phyloP scores from a whole-genome alignment of 208 protist species.

The Phytomonas francai region DNA sequence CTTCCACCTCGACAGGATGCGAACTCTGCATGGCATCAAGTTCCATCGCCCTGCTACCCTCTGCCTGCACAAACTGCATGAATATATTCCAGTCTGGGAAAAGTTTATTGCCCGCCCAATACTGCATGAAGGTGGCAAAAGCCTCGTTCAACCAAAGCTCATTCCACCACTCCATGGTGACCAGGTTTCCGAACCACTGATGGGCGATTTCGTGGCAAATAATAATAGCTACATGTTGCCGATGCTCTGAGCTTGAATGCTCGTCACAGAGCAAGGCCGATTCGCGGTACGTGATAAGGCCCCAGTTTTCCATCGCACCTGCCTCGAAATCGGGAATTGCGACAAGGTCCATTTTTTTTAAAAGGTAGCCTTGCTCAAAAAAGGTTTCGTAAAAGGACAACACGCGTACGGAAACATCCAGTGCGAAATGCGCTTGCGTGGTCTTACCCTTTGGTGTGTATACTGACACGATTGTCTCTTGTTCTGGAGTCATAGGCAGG shows the following conservation, averaged over 20 bases:
- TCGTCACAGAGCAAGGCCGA: slow-evolving; percentile 59
- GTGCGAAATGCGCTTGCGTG: slow-evolving; percentile 52
- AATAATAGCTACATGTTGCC: slow-evolving; percentile 62
- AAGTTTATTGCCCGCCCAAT: slow-evolving; percentile 56
- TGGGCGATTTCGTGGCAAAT: slow-evolving; percentile 94
- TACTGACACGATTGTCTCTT: slow-evolving; percentile 29
- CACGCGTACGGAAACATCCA: slow-evolving; percentile 58
- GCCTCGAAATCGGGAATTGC: slow-evolving; percentile 91
- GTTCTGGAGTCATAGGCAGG: slow-evolving; percentile 11
- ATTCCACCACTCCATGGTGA: slow-evolving; percentile 98
- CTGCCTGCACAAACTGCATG: slow-evolving; percentile 64
- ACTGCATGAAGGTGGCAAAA: slow-evolving; percentile 90
- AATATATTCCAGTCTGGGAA: slow-evolving; percentile 79
- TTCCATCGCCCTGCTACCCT: slow-evolving; percentile 57
- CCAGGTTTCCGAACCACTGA: slow-evolving; percentile 97
- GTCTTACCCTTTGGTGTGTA: slow-evolving; percentile 43
- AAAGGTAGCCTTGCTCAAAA: slow-evolving; percentile 81
- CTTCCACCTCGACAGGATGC: slow-evolving; percentile 89
- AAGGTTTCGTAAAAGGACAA: slow-evolving; percentile 78
- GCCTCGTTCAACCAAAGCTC: slow-evolving; percentile 98
- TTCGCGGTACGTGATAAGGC: slow-evolving; percentile 94
- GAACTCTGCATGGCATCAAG: slow-evolving; percentile 78
- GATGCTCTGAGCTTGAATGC: slow-evolving; percentile 29
- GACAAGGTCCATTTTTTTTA: slow-evolving; percentile 95
- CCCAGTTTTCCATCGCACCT: slow-evolving; percentile 98